Evolutionary conservation across 2,329 filamentous ascomycete genomes (phyloP).

Genomic region (Leptosphaerulina australis): DNA sequence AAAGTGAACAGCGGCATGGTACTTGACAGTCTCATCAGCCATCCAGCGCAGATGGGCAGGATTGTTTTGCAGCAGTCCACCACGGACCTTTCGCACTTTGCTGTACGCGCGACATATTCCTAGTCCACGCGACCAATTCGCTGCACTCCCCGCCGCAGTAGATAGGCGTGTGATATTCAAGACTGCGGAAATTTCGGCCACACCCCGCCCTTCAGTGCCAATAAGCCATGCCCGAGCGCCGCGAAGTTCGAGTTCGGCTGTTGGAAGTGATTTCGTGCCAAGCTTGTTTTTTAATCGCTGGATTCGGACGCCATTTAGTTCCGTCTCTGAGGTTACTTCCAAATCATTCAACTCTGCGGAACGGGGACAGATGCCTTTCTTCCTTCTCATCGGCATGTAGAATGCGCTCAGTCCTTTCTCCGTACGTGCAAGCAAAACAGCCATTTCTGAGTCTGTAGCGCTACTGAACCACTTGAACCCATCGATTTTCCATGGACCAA

Average conservation of each 20-base stretch:
- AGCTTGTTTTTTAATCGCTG: constrained; percentile 75
- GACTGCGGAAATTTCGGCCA: constrained; percentile 70
- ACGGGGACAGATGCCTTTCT: constrained; percentile 17
- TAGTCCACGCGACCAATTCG: constrained; percentile 62
- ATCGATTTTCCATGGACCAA: constrained; percentile 66
- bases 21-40: constrained; percentile 61
- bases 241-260: constrained; percentile 69
- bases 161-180: constrained; percentile 70
- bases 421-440: constrained; percentile 68
- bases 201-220: constrained; percentile 68
- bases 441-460: constrained; percentile 69
- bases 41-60: constrained; percentile 65
- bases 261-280: constrained; percentile 72
- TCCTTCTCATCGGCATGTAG: constrained; percentile 65
- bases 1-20: constrained; percentile 63
- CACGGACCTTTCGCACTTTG: constrained; percentile 60
- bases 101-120: constrained; percentile 65
- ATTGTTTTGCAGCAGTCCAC: constrained; percentile 57
- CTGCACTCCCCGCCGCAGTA: constrained; percentile 60
- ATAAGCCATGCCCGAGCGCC: constrained; percentile 60
- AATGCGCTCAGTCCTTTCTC: constrained; percentile 64
- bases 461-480: constrained; percentile 77
- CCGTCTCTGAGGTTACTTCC: constrained; percentile 36
- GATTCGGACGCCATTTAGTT: constrained; percentile 71
- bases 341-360: constrained; percentile 14